phyloP scores from a whole-genome alignment of 106 monocot genomes.

The Acorus gramineus region DNA sequence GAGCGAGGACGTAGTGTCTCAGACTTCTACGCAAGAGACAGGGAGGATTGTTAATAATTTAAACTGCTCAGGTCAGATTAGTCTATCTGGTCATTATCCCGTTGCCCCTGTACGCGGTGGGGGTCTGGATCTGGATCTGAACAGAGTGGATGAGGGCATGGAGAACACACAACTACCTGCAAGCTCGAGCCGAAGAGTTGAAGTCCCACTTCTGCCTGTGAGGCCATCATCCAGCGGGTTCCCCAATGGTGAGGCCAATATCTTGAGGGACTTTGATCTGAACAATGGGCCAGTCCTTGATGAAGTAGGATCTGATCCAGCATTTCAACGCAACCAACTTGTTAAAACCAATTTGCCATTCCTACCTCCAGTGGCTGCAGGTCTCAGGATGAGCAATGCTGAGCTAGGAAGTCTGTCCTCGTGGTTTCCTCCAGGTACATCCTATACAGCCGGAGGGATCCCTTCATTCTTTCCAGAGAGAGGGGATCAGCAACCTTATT shows the following conservation, averaged over 20 bases:
- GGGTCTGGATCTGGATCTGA: conserved; percentile 83
- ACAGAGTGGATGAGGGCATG: conserved; percentile 53
- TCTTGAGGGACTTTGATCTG: conserved; percentile 71
- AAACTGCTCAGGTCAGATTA: too few species aligned
- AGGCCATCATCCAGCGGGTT: conserved; percentile 14
- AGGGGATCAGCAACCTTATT: conserved; percentile 51
- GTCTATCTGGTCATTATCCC: neutral
- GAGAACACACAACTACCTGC: conserved; percentile 37
- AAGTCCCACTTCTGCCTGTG: conserved; percentile 37
- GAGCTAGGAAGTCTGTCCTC: conserved; percentile 51
- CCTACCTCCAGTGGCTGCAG: conserved; percentile 29
- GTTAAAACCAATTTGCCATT: conserved; percentile 33
- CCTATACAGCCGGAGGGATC: conserved; percentile 62
- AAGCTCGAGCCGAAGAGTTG: conserved; percentile 21
- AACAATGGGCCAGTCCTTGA: conserved; percentile 74
- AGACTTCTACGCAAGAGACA: conserved; percentile 39
- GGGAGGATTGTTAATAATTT: conserved; percentile 16
- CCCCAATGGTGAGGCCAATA: conserved; percentile 27
- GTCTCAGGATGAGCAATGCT: conserved; percentile 45
- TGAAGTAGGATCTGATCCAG: conserved; percentile 41
- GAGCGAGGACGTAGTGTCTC: conserved; percentile 47
- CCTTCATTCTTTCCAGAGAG: conserved; percentile 77
- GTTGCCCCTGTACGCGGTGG: conserved; percentile 17
- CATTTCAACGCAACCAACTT: conserved; percentile 18
- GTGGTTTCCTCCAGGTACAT: conserved; percentile 60